Base-by-base conservation (phyloP, 768 basidiomycete genomes). In the Pulveroboletus sp. region DNA sequence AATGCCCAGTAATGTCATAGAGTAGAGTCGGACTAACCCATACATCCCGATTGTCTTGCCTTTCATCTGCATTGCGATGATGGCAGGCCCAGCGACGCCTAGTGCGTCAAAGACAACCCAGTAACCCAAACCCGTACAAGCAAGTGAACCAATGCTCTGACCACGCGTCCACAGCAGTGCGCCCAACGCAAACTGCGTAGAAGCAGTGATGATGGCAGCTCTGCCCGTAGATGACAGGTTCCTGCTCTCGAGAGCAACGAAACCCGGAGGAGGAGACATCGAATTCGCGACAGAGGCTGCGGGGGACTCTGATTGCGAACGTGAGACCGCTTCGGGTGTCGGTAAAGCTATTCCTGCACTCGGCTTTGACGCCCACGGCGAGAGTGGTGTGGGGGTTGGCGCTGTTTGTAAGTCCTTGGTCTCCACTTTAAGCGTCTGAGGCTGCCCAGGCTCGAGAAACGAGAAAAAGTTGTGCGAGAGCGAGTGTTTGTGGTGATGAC, bases 61-160 rank as follows among this genome's bases (percentile, higher is more conserved):
- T 40, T 39, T 67, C 40, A 81, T 66, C 65, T 19, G 77, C 73
- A 21, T 69, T 69, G 61, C 59, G 17, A 66, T 51, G 7, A 63
- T 48, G 7, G 49, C 54, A 29, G 64, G 35, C 68, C 74, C 20
- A 86, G 65, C 17, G 65, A 95, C 78, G 0, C 94, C 94, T 53
- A 94, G 74, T 4, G 93, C 80, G 64, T 98, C 95, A 62, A 97
- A 99, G 2, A 97, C 93, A 20, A 95, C 83, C 84, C 95, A 88
- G 63, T 99, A 99, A 0, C 95, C 97, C 16, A 99, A 67, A 0
- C 93, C 97, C 1, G 95, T 95, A 47, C 87, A 84, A 8, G 87
- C 77, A 24, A 98, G 71, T 40, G 91, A 93, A 16, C 94, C 94
- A 19, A 83, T 80, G 51, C 85, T 83, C 67, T 99, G 97, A 2